These are phyloP conservation scores for Aureobasidium mangrovei DNA, from an alignment of 2,329 filamentous ascomycete genomes.

Conservation along the genomic window DNA sequence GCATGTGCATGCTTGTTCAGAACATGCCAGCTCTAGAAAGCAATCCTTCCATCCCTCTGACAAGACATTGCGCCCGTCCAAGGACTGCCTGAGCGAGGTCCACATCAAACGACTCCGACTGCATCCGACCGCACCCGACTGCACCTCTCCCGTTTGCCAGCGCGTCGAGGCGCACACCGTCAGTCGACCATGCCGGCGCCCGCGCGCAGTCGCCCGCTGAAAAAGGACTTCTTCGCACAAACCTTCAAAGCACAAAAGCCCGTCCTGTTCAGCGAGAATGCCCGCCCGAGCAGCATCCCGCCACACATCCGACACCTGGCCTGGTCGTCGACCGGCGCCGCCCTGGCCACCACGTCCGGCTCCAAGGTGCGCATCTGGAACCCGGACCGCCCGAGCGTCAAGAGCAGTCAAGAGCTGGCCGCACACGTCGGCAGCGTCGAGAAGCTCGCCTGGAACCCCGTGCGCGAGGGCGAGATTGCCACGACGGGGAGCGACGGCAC, in stretches of 20 bases:
- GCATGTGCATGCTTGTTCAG: too few species aligned
- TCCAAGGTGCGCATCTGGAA: conserved; percentile 74
- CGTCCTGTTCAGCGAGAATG: conserved; percentile 51
- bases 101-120: too few species aligned
- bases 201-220: conserved; percentile 46
- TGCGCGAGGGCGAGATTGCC: conserved; percentile 67
- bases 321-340: conserved; percentile 78
- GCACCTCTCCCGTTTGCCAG: background rate
- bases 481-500: conserved; percentile 66
- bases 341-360: conserved; percentile 71
- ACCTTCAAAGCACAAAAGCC: conserved; percentile 62
- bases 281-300: conserved; percentile 25
- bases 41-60: background rate
- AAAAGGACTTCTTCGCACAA: conserved; percentile 60
- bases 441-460: conserved; percentile 69
- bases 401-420: conserved; percentile 62
- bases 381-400: conserved; percentile 63
- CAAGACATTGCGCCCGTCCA: background rate
- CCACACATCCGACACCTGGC: conserved; percentile 43
- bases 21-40: too few species aligned
- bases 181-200: conserved; percentile 28
- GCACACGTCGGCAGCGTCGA: conserved; percentile 50
- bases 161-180: conserved; percentile 2
- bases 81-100: too few species aligned
- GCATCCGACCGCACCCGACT: background rate